Conservation (phyloP, 495 filamentous ascomycete species). For the Usnea hakonensis region DNA sequence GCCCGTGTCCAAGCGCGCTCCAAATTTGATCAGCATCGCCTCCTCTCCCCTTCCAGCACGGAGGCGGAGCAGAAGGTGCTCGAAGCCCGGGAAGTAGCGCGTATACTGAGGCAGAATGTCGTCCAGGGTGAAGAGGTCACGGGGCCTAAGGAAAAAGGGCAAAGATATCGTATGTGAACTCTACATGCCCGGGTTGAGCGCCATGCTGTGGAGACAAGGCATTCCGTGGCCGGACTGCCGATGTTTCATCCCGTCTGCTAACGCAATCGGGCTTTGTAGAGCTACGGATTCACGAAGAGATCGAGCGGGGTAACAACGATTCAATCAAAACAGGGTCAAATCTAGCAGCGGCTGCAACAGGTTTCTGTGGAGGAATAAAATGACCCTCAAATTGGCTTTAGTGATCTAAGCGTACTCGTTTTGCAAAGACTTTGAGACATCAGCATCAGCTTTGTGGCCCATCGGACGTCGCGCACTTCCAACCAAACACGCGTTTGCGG, state of each 20-base stretch:
- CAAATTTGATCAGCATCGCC: conserved; percentile 59
- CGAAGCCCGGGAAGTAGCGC: conserved; percentile 77
- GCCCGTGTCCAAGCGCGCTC: conserved; percentile 62
- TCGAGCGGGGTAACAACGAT: conserved; percentile 88
- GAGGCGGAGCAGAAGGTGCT: conserved; percentile 48
- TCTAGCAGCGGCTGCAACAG: not conserved
- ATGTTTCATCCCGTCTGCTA: not conserved
- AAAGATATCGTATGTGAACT: conserved; percentile 55
- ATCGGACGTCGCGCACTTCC: not conserved
- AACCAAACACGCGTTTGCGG: not conserved
- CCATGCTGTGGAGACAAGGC: not conserved
- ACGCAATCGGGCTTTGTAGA: conserved; percentile 38
- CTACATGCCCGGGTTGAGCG: not conserved
- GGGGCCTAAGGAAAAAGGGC: conserved; percentile 41
- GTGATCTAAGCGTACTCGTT: not conserved
- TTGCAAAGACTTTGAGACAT: not conserved
- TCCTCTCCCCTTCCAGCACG: conserved; percentile 45
- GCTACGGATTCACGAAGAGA: conserved; percentile 80
- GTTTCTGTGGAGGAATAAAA: conserved; percentile 17
- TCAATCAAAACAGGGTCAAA: conserved; percentile 49
- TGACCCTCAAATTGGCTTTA: not conserved
- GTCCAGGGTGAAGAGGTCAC: conserved; percentile 63
- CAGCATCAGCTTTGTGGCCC: not conserved
- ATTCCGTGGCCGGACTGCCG: not conserved
- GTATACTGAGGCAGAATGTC: conserved; percentile 72